Evolutionary conservation across 2,329 filamentous ascomycete genomes (phyloP).

Genomic region (Aspergillus candidus): DNA sequence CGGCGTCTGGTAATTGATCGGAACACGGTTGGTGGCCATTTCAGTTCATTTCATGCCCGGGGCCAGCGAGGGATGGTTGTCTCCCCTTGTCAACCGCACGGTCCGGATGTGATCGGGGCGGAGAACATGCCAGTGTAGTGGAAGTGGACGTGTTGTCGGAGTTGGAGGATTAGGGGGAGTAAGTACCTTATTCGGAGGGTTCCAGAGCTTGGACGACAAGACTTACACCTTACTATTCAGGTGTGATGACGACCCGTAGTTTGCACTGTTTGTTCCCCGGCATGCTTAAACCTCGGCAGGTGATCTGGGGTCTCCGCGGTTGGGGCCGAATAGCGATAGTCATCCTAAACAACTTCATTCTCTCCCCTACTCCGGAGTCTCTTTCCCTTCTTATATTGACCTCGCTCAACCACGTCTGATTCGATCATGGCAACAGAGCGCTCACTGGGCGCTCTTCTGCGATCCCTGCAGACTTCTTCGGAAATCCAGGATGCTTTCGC

Average conservation of each 20-base stretch:
- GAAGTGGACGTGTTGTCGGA: background rate
- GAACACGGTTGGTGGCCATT: conserved; percentile 40
- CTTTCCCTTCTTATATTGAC: background rate
- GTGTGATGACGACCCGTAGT: conserved; percentile 10
- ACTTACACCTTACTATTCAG: no score
- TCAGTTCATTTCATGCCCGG: background rate
- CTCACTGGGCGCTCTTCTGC: conserved; percentile 54
- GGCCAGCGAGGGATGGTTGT: background rate
- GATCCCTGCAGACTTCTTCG: conserved; percentile 54
- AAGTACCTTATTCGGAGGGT: conserved; percentile 4
- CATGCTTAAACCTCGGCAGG: conserved; percentile 26
- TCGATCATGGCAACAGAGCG: conserved; percentile 53
- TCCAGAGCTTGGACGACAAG: no score
- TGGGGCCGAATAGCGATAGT: conserved; percentile 1
- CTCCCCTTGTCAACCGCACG: conserved; percentile 6
- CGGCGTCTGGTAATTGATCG: conserved; percentile 60
- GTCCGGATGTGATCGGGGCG: conserved; percentile 1
- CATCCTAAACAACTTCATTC: conserved; percentile 1
- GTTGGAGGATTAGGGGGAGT: background rate
- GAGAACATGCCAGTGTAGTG: background rate
- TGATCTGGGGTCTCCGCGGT: conserved; percentile 28
- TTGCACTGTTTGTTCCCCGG: conserved; percentile 28
- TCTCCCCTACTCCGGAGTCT: background rate
- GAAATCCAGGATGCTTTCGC: conserved; percentile 55
- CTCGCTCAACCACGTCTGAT: conserved; percentile 1